phyloP scores from a whole-genome alignment of 2,329 filamentous ascomycete genomes.

The Sclerotinia sclerotiorum region DNA sequence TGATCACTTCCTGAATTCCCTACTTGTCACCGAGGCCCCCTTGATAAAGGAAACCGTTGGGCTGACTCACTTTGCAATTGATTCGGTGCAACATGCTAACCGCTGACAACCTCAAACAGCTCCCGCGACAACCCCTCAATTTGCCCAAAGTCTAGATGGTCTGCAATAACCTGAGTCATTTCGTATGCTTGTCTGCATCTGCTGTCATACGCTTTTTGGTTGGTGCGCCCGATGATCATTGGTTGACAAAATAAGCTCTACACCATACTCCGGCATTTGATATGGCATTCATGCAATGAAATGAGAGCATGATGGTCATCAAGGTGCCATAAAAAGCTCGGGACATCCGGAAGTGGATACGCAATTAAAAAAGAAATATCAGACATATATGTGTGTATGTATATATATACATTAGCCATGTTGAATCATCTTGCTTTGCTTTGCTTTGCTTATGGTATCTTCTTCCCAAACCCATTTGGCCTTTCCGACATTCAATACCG shows the following conservation, averaged over 20 bases:
- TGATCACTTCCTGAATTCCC: not conserved
- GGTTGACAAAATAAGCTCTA: conserved; percentile 10
- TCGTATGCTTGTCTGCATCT: conserved; percentile 19
- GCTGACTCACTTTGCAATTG: conserved; percentile 6
- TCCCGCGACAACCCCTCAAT: conserved; percentile 13
- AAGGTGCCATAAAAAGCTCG: conserved; percentile 21
- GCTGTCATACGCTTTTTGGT: conserved; percentile 16
- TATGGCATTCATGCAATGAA: conserved; percentile 16
- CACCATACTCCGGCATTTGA: conserved; percentile 19
- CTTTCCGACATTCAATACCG: not conserved
- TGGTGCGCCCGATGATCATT: conserved; percentile 23
- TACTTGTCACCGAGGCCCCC: not conserved
- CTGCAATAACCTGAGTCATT: conserved; percentile 24
- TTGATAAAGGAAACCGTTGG: conserved; percentile 5
- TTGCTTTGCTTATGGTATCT: not conserved
- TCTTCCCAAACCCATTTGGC: not conserved
- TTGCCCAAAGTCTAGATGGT: not conserved
- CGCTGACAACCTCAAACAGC: conserved; percentile 15
- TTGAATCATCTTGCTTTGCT: not conserved
- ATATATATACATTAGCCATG: not conserved
- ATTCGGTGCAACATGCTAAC: not conserved
- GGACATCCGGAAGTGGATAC: conserved; percentile 23
- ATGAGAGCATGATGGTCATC: conserved; percentile 16
- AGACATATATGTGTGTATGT: not conserved
- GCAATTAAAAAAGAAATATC: conserved; percentile 8